A percentile compares a stretch with the other conserved stretches of the same genome.
Conservation (phyloP, 768 basidiomycete species). For the Tricholoma bakamatsutake region DNA sequence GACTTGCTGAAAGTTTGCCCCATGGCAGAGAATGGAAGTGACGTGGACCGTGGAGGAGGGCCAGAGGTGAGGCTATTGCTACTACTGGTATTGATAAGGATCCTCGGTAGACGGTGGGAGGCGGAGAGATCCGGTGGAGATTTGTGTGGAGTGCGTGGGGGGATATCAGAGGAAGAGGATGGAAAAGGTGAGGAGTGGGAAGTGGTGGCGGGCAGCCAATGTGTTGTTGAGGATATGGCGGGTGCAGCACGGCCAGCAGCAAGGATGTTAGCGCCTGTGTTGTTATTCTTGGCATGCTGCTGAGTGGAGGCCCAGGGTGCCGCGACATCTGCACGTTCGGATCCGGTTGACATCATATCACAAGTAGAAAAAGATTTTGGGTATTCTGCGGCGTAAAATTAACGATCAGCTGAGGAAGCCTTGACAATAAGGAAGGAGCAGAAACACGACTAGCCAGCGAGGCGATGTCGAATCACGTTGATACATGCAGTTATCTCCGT, state of each 20-base stretch:
- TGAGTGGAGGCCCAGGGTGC: constrained; percentile 11
- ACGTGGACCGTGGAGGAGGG: constrained; percentile 14
- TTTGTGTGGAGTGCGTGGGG: constrained; percentile 26
- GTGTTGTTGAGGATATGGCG: constrained; percentile 29
- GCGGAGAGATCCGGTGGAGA: constrained; percentile 26
- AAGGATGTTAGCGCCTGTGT: constrained; percentile 4
- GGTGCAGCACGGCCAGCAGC: constrained; percentile 12
- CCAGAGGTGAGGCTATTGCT: constrained; percentile 18
- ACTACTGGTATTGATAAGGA: constrained; percentile 7
- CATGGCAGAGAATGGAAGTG: constrained; percentile 24
- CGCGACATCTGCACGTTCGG: constrained; percentile 8
- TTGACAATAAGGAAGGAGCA: background rate
- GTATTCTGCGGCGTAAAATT: constrained; percentile 16
- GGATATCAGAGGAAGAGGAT: constrained; percentile 33
- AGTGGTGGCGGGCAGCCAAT: constrained; percentile 32
- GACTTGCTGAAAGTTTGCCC: constrained; percentile 31
- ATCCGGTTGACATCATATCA: constrained; percentile 17
- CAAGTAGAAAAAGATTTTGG: constrained; percentile 11
- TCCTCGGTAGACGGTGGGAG: constrained; percentile 22
- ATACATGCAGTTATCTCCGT: background rate
- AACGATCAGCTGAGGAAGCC: constrained; percentile 1
- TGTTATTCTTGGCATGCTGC: background rate
- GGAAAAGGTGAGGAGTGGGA: constrained; percentile 39
- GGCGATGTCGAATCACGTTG: constrained; percentile 8
- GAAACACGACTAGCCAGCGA: constrained; percentile 15